Conservation (phyloP, 495 filamentous ascomycete species). For the Penicillium riverlandense region DNA sequence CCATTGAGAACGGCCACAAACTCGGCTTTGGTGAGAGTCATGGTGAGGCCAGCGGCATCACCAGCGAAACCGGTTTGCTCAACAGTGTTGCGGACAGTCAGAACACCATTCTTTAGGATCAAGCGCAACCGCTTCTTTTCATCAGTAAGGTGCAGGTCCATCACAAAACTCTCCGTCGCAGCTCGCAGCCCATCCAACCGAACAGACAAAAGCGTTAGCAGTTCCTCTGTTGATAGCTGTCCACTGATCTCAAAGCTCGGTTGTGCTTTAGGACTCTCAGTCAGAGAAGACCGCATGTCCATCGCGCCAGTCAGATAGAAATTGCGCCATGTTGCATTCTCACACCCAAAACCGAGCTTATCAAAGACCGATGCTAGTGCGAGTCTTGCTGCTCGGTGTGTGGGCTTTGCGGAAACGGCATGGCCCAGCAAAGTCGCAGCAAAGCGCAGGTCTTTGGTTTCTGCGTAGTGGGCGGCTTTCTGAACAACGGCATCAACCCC, state of each 20-base stretch:
- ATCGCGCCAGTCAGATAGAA: slow-evolving; percentile 13
- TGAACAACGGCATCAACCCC: slow-evolving; percentile 13
- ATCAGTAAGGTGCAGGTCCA: slow-evolving; percentile 9
- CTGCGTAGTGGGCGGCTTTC: slow-evolving; percentile 8
- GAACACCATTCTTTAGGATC: slow-evolving; percentile 10
- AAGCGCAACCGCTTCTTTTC: slow-evolving; percentile 6
- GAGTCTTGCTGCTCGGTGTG: slow-evolving; percentile 1
- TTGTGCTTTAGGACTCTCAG: too few species aligned
- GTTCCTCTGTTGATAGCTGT: slow-evolving; percentile 5
- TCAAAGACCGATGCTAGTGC: slow-evolving; percentile 13
- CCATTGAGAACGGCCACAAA: too few species aligned
- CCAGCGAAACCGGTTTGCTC: too few species aligned
- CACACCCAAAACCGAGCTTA: slow-evolving; percentile 19
- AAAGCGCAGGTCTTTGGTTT: slow-evolving; percentile 16
- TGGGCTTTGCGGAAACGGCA: slow-evolving; percentile 11
- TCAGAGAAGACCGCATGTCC: slow-evolving; percentile 1
- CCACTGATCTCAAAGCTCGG: slow-evolving; percentile 1
- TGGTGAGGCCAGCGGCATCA: too few species aligned
- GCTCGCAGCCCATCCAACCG: slow-evolving; percentile 5
- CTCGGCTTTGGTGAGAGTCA: too few species aligned
- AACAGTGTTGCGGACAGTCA: not conserved
- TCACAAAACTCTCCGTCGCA: not conserved
- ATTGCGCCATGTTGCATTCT: slow-evolving; percentile 24
- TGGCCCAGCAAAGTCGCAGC: slow-evolving; percentile 18
- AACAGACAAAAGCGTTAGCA: slow-evolving; percentile 6